A percentile compares a stretch with the other conserved stretches of the same genome.
phyloP scores from a whole-genome alignment of 805 yeast species.

The Jamesozyma rosinii region DNA sequence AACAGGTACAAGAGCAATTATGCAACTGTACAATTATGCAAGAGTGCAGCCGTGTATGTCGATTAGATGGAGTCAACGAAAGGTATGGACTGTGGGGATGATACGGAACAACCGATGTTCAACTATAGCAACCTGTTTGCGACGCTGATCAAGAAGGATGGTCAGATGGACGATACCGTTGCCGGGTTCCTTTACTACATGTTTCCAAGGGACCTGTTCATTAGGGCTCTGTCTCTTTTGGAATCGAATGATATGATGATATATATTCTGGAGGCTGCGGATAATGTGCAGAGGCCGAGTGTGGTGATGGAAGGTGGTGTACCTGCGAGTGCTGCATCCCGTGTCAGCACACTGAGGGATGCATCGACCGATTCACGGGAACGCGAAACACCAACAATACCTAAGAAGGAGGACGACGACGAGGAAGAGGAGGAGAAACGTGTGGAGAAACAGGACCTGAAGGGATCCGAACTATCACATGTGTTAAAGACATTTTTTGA shows the following conservation, averaged over 20 bases:
- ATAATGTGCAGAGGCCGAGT: too few species aligned
- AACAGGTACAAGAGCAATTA: background rate
- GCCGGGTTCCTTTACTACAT: slow-evolving; percentile 26
- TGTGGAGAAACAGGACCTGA: background rate
- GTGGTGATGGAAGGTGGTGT: background rate
- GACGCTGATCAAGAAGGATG: slow-evolving; percentile 8
- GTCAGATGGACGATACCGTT: slow-evolving; percentile 22
- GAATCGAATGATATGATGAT: slow-evolving; percentile 30
- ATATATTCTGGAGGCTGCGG: slow-evolving; percentile 15
- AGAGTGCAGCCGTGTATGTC: background rate
- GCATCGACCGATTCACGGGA: background rate
- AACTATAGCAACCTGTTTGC: slow-evolving; percentile 7
- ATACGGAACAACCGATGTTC: background rate
- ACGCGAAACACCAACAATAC: background rate
- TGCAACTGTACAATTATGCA: background rate
- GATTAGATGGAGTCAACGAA: background rate
- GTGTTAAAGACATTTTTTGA: slow-evolving; percentile 8
- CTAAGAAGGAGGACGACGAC: background rate
- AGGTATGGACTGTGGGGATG: background rate
- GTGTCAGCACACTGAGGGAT: background rate
- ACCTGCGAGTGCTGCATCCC: background rate
- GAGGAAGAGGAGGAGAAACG: background rate
- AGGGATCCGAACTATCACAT: background rate
- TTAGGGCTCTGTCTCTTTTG: slow-evolving; percentile 28
- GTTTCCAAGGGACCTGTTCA: slow-evolving; percentile 27